Percentiles rank a stretch among this genome's conserved stretches.
These are phyloP conservation scores for Lactarius tabidus DNA, from an alignment of 768 basidiomycete species.

Conservation along the genomic window DNA sequence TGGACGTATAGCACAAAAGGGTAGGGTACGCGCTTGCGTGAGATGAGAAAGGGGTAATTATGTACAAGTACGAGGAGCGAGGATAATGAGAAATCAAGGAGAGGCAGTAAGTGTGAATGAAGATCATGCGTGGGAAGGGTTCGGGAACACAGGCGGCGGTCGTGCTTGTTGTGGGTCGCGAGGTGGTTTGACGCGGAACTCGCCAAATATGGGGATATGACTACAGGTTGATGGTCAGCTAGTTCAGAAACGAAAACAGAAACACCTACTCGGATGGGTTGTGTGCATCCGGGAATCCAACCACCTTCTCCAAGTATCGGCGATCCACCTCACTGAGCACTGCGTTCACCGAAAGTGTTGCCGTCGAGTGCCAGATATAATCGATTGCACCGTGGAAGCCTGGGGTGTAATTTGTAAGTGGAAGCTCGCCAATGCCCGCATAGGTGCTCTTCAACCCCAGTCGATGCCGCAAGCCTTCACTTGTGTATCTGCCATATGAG, in stretches of 20 bases:
- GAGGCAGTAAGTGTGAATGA: constrained; percentile 11
- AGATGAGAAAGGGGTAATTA: constrained; percentile 15
- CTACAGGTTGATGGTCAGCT: constrained; percentile 37
- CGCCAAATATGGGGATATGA: constrained; percentile 65
- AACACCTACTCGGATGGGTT: constrained; percentile 91
- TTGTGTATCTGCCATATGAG: constrained; percentile 89
- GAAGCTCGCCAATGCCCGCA: constrained; percentile 52
- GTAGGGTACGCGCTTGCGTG: constrained; percentile 9
- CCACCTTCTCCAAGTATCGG: constrained; percentile 79
- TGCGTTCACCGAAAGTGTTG: constrained; percentile 69
- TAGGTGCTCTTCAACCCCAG: constrained; percentile 86
- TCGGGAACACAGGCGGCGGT: constrained; percentile 39
- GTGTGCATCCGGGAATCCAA: constrained; percentile 95
- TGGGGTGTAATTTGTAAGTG: constrained; percentile 88
- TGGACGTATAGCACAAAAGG: constrained; percentile 20
- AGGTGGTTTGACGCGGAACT: constrained; percentile 78
- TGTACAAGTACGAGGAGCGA: constrained; percentile 23
- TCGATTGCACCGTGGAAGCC: constrained; percentile 85
- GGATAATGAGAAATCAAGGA: constrained; percentile 19
- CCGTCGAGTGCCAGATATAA: constrained; percentile 87
- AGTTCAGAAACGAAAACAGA: constrained; percentile 23
- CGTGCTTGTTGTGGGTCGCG: constrained; percentile 40
- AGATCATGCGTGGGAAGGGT: constrained; percentile 37
- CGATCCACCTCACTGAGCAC: constrained; percentile 88
- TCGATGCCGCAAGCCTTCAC: constrained; percentile 77